Conservation (phyloP, 1,284 basidiomycete species). For the Ustanciosporium gigantosporum region DNA sequence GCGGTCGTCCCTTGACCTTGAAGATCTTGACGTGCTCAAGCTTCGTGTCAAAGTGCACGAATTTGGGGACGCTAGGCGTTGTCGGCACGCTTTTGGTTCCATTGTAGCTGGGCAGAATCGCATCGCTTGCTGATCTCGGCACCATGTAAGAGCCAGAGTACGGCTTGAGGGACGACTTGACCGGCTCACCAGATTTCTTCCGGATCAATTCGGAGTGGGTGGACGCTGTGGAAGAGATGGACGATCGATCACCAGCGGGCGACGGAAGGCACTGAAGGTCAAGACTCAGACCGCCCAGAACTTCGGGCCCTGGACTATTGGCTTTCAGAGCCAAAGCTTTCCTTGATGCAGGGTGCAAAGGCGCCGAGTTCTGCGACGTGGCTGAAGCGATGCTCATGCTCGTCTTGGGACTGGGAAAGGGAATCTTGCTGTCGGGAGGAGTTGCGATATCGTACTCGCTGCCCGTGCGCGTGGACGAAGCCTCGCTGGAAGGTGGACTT, state of each 20-base stretch:
- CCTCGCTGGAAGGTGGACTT: slow-evolving; percentile 29
- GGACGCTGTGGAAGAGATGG: slow-evolving; percentile 29
- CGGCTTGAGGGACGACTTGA: slow-evolving; percentile 86
- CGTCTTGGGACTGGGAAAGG: slow-evolving; percentile 34
- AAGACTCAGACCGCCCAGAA: slow-evolving; percentile 44
- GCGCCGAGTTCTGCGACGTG: slow-evolving; percentile 2
- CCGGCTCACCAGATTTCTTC: slow-evolving; percentile 89
- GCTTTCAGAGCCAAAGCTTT: slow-evolving; percentile 47
- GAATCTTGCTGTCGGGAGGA: slow-evolving; percentile 18
- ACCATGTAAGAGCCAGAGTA: slow-evolving; percentile 62
- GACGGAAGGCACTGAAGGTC: slow-evolving; percentile 49
- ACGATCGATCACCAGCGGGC: slow-evolving; percentile 28
- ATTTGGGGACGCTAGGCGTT: slow-evolving; percentile 73
- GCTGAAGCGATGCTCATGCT: slow-evolving; percentile 6
- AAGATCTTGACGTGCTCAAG: slow-evolving; percentile 89
- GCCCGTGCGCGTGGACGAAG: slow-evolving; percentile 20
- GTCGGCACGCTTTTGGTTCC: slow-evolving; percentile 60
- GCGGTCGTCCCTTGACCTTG: slow-evolving; percentile 86
- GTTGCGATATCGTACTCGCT: slow-evolving; percentile 23
- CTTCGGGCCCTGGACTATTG: slow-evolving; percentile 39
- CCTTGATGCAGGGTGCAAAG: slow-evolving; percentile 41
- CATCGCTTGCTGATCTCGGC: slow-evolving; percentile 63
- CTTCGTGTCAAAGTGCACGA: slow-evolving; percentile 88
- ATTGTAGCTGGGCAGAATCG: slow-evolving; percentile 31
- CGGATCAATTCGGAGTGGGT: slow-evolving; percentile 66